phyloP scores from a whole-genome alignment of 345 rosid species.

The Aegle marmelos region DNA sequence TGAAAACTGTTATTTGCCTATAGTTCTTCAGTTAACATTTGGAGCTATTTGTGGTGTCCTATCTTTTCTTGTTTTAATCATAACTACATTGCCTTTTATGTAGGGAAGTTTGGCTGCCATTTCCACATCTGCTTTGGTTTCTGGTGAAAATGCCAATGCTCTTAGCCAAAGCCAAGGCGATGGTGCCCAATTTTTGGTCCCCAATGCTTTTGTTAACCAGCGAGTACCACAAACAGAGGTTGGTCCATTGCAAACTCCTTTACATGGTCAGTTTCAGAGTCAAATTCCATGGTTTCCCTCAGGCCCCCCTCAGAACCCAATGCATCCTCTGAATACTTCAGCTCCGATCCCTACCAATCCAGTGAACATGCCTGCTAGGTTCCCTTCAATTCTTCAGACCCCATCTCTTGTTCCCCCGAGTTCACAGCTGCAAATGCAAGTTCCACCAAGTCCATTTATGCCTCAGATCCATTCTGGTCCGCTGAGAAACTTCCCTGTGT shows the following conservation, averaged over 20 bases:
- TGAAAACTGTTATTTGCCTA: constrained; percentile 8
- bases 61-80: not conserved
- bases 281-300: constrained; percentile 41
- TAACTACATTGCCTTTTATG: constrained; percentile 18
- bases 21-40: not conserved
- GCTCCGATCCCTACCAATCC: constrained; percentile 36
- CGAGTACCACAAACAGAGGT: constrained; percentile 28
- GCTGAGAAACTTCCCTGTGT: constrained; percentile 38
- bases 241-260: constrained; percentile 38
- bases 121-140: constrained; percentile 29
- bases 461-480: constrained; percentile 34
- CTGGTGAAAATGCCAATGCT: constrained; percentile 38
- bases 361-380: constrained; percentile 31
- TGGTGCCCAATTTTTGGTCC: constrained; percentile 20
- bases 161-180: constrained; percentile 30
- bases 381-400: constrained; percentile 36
- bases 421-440: constrained; percentile 32
- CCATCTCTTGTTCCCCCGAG: constrained; percentile 32
- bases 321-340: constrained; percentile 28
- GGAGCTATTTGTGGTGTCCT: not conserved
- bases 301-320: constrained; percentile 33
- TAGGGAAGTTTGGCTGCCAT: constrained; percentile 61
- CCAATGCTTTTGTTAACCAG: constrained; percentile 22
- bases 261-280: constrained; percentile 49
- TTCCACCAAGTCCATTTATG: constrained; percentile 23